phyloP scores from a whole-genome alignment of 2,329 filamentous ascomycete genomes.

The Golovinomyces cichoracearum region DNA sequence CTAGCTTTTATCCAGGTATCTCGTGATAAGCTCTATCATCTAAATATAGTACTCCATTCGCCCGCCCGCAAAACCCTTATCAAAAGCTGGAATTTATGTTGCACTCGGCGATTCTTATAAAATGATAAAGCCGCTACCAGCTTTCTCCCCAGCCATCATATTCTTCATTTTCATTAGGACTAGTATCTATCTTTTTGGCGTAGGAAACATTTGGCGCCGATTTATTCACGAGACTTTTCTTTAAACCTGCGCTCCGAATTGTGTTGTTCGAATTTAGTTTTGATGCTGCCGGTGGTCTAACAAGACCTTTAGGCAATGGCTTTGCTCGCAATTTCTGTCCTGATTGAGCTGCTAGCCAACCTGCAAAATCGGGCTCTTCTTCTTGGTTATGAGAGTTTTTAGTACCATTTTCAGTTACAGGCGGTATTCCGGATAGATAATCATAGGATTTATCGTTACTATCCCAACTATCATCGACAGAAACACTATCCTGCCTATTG shows the following conservation, averaged over 20 bases:
- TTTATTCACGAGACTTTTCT: conserved; percentile 6
- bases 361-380: conserved; percentile 81
- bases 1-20: too few species aligned
- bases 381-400: conserved; percentile 47
- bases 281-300: conserved; percentile 23
- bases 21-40: too few species aligned
- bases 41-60: too few species aligned
- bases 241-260: conserved; percentile 13
- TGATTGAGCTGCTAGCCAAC: conserved; percentile 73
- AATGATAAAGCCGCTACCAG: too few species aligned
- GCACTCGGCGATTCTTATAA: too few species aligned
- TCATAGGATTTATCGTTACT: conserved; percentile 27
- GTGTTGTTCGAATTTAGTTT: conserved; percentile 8
- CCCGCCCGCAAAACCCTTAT: too few species aligned
- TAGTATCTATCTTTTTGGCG: conserved; percentile 43
- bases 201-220: conserved; percentile 18
- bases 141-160: conserved; percentile 40
- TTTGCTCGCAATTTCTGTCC: conserved; percentile 37
- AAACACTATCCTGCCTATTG: conserved; percentile 34
- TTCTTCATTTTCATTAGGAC: conserved; percentile 31
- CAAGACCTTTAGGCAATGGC: conserved; percentile 57
- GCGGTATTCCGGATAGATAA: conserved; percentile 8
- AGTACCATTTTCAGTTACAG: conserved; percentile 12
- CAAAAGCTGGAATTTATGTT: too few species aligned
- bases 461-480: conserved; percentile 36